These are phyloP conservation scores for Zymoseptoria passerinii DNA, from an alignment of 2,329 filamentous ascomycete genomes.

Conservation along the genomic window DNA sequence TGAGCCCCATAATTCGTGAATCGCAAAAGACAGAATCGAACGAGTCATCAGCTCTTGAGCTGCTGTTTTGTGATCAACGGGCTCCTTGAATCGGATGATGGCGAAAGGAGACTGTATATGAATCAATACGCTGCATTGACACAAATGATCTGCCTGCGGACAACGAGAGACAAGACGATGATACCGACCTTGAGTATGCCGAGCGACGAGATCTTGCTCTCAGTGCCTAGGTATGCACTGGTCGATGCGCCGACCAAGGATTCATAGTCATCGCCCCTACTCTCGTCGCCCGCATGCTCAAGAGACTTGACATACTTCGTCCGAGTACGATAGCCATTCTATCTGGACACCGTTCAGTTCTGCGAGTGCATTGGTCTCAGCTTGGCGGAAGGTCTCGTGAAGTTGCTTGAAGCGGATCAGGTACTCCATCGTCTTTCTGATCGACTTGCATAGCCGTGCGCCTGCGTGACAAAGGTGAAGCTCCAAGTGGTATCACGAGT, in stretches of 20 bases:
- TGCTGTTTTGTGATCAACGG: slow-evolving; percentile 28
- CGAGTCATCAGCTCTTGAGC: slow-evolving; percentile 62
- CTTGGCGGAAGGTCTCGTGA: slow-evolving; percentile 81
- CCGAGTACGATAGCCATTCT: slow-evolving; percentile 64
- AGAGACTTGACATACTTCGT: slow-evolving; percentile 52
- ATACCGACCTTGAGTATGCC: slow-evolving; percentile 1
- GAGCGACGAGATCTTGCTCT: not conserved
- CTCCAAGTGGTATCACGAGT: not conserved
- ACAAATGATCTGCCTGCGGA: slow-evolving; percentile 1
- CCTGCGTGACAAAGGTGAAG: not conserved
- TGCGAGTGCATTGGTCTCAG: slow-evolving; percentile 77
- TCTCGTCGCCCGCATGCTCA: slow-evolving; percentile 8
- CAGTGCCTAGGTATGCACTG: not conserved
- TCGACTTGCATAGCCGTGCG: not conserved
- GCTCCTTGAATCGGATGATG: slow-evolving; percentile 52
- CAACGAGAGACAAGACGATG: slow-evolving; percentile 2
- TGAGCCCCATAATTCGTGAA: slow-evolving; percentile 83
- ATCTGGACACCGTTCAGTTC: slow-evolving; percentile 58
- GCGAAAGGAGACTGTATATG: slow-evolving; percentile 70
- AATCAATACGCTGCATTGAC: not conserved
- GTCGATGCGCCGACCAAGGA: not conserved
- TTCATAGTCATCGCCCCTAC: not conserved
- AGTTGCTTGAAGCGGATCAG: slow-evolving; percentile 82
- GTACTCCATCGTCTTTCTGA: slow-evolving; percentile 54
- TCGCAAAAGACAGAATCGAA: slow-evolving; percentile 71